Conservation (phyloP, 140 eudicot species). For the Stevia rebaudiana region DNA sequence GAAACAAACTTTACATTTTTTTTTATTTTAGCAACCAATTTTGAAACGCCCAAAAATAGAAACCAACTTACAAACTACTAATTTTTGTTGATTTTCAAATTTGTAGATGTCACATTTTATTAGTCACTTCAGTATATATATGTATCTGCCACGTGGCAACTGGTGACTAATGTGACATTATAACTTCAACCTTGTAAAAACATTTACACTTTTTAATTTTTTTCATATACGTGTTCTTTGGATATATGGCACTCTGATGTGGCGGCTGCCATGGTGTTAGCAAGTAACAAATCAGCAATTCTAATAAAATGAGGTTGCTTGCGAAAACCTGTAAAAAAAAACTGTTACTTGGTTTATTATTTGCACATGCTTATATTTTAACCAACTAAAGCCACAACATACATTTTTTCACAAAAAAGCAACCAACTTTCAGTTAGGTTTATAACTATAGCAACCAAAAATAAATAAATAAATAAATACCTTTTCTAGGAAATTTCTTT, state of each 20-base stretch:
- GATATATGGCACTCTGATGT: neutral
- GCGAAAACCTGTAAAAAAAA: neutral
- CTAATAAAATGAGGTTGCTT: neutral
- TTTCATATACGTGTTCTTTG: neutral
- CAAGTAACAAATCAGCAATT: neutral
- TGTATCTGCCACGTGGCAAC: neutral
- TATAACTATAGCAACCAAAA: neutral
- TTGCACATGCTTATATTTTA: neutral
- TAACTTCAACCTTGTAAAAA: neutral
- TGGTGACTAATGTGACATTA: neutral
- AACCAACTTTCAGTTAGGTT: neutral
- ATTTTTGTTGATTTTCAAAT: neutral
- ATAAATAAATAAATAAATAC: slow-evolving; percentile 32
- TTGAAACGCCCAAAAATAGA: neutral
- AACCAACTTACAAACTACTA: neutral
- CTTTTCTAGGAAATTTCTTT: slow-evolving; percentile 83
- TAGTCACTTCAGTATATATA: neutral
- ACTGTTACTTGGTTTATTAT: too few species aligned
- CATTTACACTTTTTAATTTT: neutral
- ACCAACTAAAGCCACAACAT: neutral
- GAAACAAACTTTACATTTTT: neutral
- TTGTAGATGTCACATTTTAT: neutral
- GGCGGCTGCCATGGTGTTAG: neutral
- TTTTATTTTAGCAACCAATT: neutral
- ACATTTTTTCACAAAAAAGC: neutral